These are phyloP conservation scores for Rhododendron simsii DNA, from an alignment of 148 eudicot genomes.

Conservation along the genomic window DNA sequence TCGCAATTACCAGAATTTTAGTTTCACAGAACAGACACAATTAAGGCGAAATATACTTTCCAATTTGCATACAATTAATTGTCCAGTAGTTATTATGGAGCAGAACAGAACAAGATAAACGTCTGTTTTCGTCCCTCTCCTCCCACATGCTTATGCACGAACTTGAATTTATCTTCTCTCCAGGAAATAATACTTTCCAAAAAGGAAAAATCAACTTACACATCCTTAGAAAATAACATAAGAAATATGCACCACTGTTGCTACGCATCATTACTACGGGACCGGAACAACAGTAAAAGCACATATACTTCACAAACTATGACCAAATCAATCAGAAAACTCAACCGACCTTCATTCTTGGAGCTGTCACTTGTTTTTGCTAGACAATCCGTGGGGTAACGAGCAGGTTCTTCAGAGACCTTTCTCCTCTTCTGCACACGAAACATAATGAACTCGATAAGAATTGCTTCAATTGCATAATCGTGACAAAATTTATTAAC, in stretches of 20 bases:
- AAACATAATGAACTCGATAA: not conserved
- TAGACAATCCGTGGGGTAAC: slow-evolving; percentile 45
- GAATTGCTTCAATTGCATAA: not conserved
- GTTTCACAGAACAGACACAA: not conserved
- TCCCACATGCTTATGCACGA: not conserved
- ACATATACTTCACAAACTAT: not conserved
- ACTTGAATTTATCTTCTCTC: not conserved
- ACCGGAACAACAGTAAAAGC: not conserved
- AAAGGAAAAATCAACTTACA: not conserved
- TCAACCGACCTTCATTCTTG: slow-evolving; percentile 35
- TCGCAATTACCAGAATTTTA: not conserved
- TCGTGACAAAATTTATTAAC: no score
- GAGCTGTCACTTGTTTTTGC: slow-evolving; percentile 30
- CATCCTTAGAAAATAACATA: not conserved
- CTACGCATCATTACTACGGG: not conserved
- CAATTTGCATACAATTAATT: not conserved
- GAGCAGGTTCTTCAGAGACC: slow-evolving; percentile 25
- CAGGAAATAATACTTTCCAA: not conserved
- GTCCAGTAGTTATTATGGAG: not conserved
- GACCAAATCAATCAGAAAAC: not conserved
- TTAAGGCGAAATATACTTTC: not conserved
- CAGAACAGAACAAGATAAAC: not conserved
- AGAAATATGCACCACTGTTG: not conserved
- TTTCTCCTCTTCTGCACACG: slow-evolving; percentile 42
- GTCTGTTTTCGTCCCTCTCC: not conserved